Evolutionary conservation across 805 yeast genomes (phyloP).

Genomic region (Kluyveromyces aestuarii): DNA sequence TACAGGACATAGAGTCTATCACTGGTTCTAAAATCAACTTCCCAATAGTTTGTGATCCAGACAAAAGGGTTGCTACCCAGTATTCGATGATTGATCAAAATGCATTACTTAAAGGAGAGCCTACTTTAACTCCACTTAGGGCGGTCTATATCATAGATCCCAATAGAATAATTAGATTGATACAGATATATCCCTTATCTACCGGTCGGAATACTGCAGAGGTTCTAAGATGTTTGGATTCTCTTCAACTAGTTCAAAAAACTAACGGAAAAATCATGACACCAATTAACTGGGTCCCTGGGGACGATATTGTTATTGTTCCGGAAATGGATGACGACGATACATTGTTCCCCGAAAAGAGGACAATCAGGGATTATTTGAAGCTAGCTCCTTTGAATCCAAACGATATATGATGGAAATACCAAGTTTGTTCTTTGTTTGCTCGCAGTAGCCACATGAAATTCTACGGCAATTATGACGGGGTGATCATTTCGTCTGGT

Average conservation of each 20-base stretch:
- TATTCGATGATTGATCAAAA: conserved; percentile 68
- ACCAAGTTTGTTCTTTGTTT: background rate
- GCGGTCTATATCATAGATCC: conserved; percentile 69
- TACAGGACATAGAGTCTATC: conserved; percentile 61
- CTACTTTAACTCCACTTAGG: conserved; percentile 47
- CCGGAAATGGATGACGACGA: conserved; percentile 50
- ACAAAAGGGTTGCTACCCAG: conserved; percentile 46
- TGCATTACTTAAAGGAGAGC: conserved; percentile 54
- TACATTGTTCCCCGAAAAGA: conserved; percentile 51
- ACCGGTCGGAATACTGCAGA: conserved; percentile 73
- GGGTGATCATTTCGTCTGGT: no score
- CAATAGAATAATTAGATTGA: conserved; percentile 49
- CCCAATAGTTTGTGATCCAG: conserved; percentile 63
- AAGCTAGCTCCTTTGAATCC: conserved; percentile 39
- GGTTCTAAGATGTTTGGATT: conserved; percentile 59
- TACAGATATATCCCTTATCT: conserved; percentile 62
- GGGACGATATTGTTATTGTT: conserved; percentile 66
- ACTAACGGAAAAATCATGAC: conserved; percentile 46
- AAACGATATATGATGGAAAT: background rate
- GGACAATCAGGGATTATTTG: conserved; percentile 53
- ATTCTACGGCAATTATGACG: no score
- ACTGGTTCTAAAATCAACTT: conserved; percentile 48
- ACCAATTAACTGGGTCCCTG: conserved; percentile 66
- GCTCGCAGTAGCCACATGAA: background rate
- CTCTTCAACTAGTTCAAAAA: conserved; percentile 56